A percentile compares a stretch with the other conserved stretches of the same genome.
Evolutionary conservation across 768 basidiomycete species (phyloP).

Genomic region (Boletus rex-veris): DNA sequence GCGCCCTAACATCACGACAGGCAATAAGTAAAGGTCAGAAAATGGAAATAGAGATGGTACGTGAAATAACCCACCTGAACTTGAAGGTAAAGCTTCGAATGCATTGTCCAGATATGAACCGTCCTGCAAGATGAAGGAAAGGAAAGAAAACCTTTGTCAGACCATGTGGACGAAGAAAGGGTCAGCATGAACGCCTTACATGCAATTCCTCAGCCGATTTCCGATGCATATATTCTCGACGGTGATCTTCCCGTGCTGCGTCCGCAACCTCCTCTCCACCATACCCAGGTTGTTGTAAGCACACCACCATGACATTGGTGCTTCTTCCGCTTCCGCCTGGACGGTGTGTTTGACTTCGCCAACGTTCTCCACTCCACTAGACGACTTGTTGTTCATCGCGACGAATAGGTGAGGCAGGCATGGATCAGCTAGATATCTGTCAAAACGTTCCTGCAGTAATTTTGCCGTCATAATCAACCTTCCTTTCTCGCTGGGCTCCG

Average conservation of each 20-base stretch:
- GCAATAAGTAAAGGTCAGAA: too few species aligned
- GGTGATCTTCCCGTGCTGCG: slow-evolving; percentile 1
- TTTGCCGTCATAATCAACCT: slow-evolving; percentile 13
- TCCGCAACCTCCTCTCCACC: slow-evolving; percentile 11
- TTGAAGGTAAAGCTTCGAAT: slow-evolving; percentile 14
- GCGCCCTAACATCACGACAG: slow-evolving; percentile 7
- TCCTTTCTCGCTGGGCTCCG: slow-evolving; percentile 4
- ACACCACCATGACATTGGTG: background rate
- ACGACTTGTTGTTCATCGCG: background rate
- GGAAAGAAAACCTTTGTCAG: background rate
- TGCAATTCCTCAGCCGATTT: slow-evolving; percentile 1
- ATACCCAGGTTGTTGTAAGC: slow-evolving; percentile 14
- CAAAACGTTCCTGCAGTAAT: slow-evolving; percentile 9
- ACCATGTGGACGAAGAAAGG: too few species aligned
- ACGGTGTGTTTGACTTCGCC: background rate
- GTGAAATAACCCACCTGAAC: slow-evolving; percentile 5
- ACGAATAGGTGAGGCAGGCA: slow-evolving; percentile 12
- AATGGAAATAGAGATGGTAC: too few species aligned
- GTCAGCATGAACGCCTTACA: slow-evolving; percentile 1
- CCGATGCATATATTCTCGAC: slow-evolving; percentile 7
- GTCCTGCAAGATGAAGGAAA: background rate
- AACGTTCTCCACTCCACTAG: background rate
- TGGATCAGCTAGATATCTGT: slow-evolving; percentile 12
- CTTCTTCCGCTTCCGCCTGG: background rate
- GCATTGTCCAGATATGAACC: slow-evolving; percentile 18